Conservation (phyloP, 2,329 filamentous ascomycete genomes). For the Talaromyces piceae region DNA sequence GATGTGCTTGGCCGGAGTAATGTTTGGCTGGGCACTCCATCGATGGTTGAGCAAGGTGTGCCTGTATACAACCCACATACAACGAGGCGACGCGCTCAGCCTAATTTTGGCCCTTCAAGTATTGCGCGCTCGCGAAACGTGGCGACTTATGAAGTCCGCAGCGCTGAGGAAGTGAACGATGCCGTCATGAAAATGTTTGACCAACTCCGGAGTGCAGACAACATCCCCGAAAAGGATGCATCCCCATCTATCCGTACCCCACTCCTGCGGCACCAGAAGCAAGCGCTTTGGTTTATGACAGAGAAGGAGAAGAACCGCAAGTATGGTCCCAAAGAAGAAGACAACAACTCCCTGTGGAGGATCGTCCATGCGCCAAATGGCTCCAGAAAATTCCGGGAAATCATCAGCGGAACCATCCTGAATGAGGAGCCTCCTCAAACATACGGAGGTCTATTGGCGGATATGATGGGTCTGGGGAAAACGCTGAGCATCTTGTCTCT, state of each 20-base stretch:
- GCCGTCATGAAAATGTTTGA: constrained; percentile 87
- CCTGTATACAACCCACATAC: constrained; percentile 71
- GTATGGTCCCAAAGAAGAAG: constrained; percentile 52
- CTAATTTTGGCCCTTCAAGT: constrained; percentile 19
- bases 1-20: constrained; percentile 58
- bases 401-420: constrained; percentile 69
- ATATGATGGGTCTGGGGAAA: constrained; percentile 87
- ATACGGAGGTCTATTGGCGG: constrained; percentile 66
- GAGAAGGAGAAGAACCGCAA: constrained; percentile 62
- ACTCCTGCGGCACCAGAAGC: constrained; percentile 79
- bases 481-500: constrained; percentile 79
- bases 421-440: constrained; percentile 56
- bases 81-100: constrained; percentile 40
- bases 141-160: constrained; percentile 46
- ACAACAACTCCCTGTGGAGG: constrained; percentile 72
- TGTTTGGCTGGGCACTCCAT: constrained; percentile 60
- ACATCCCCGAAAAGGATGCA: constrained; percentile 66
- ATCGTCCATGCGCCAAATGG: constrained; percentile 50
- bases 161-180: constrained; percentile 75
- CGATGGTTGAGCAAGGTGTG: constrained; percentile 59
- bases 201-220: constrained; percentile 65
- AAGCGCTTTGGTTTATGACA: constrained; percentile 80
- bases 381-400: constrained; percentile 63
- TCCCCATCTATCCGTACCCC: constrained; percentile 55
- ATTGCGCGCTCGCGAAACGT: constrained; percentile 18